phyloP scores from a whole-genome alignment of 768 basidiomycete species.

The Polyporus arcularius region DNA sequence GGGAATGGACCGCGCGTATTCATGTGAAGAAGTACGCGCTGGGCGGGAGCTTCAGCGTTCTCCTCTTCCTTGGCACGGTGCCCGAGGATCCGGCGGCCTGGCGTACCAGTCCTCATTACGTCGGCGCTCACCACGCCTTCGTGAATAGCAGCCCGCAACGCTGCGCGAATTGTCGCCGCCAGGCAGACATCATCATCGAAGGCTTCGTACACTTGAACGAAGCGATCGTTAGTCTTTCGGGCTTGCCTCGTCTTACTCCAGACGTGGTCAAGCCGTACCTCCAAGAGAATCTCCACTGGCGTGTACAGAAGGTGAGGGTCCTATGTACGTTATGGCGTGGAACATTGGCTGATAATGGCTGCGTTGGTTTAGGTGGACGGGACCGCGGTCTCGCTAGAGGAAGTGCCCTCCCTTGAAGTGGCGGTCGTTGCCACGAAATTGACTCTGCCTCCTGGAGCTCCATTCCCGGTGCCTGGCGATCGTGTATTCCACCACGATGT shows the following conservation, averaged over 20 bases:
- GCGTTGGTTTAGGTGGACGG: slow-evolving; percentile 2
- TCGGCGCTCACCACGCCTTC: slow-evolving; percentile 48
- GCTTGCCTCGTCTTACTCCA: slow-evolving; percentile 2
- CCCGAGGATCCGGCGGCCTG: slow-evolving; percentile 32
- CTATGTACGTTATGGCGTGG: not conserved
- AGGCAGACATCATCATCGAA: slow-evolving; percentile 13
- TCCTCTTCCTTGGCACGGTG: slow-evolving; percentile 46
- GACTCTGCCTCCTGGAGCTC: not conserved
- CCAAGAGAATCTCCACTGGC: slow-evolving; percentile 10
- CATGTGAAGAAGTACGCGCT: slow-evolving; percentile 45
- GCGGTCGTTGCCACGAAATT: slow-evolving; percentile 5
- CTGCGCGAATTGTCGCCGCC: slow-evolving; percentile 42
- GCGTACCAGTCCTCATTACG: slow-evolving; percentile 35
- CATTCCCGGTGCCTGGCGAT: not conserved
- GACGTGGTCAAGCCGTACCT: slow-evolving; percentile 13
- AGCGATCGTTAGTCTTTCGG: slow-evolving; percentile 2
- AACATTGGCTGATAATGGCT: not conserved
- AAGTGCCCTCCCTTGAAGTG: slow-evolving; percentile 12
- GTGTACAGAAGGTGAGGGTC: slow-evolving; percentile 9
- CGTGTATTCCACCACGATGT: slow-evolving; percentile 6
- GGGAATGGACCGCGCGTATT: slow-evolving; percentile 48
- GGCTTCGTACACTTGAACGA: slow-evolving; percentile 25
- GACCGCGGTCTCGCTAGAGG: not conserved
- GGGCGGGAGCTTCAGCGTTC: slow-evolving; percentile 43
- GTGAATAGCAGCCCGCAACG: slow-evolving; percentile 35